Percentiles rank a stretch among this genome's conserved stretches.
Evolutionary conservation across 148 eudicot genomes (phyloP).

Genomic region (Rhododendron mucronatum): DNA sequence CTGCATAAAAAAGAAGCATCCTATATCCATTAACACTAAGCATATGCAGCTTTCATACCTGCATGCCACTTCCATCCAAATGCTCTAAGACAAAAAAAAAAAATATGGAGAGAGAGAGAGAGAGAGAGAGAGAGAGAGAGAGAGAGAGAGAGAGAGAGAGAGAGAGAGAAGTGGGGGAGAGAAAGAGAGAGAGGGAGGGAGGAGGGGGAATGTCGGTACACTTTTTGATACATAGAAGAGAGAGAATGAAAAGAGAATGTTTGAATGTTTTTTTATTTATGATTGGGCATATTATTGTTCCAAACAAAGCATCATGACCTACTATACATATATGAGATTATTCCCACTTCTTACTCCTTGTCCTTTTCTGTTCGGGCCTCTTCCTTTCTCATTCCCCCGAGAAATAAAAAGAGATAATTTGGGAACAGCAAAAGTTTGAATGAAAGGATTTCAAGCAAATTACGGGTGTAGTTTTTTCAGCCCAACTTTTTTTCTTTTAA

Average conservation of each 20-base stretch:
- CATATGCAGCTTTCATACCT: constrained; percentile 48
- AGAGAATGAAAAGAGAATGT: neutral
- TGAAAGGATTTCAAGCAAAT: neutral
- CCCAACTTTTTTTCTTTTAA: neutral
- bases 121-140: neutral
- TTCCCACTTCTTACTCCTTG: constrained; percentile 39
- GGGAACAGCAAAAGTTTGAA: neutral
- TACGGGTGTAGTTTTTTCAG: neutral
- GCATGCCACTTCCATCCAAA: constrained; percentile 79
- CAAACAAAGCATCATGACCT: neutral
- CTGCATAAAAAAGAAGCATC: neutral
- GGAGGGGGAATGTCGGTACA: neutral
- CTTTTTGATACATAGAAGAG: neutral
- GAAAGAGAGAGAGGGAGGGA: neutral
- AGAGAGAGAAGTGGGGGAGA: neutral
- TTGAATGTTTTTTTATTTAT: neutral
- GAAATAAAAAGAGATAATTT: neutral
- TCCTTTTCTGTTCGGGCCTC: constrained; percentile 23
- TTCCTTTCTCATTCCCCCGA: neutral
- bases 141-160: neutral
- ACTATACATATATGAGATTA: constrained; percentile 12
- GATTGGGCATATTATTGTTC: neutral
- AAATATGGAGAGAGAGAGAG: neutral
- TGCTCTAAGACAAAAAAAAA: constrained; percentile 48
- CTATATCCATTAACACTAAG: constrained; percentile 5